Percentiles rank a stretch among this genome's conserved stretches.
Conservation (phyloP, 164 flowering plant genomes). For the Cinnamomum micranthum region DNA sequence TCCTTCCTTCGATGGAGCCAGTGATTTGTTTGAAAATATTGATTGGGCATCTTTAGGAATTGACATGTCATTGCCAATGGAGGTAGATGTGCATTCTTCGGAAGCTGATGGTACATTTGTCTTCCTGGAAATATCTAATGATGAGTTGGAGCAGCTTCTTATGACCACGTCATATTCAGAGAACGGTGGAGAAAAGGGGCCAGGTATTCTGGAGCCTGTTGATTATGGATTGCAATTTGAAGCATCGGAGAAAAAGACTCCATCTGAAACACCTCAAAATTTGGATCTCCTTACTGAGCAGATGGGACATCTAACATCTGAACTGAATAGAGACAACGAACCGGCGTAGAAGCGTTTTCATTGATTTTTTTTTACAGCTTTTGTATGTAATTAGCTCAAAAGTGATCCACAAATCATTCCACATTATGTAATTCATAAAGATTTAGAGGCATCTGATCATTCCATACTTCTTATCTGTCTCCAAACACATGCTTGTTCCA, state of each 20-base stretch:
- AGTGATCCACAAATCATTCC: background rate
- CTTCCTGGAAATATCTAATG: conserved; percentile 4
- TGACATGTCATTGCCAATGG: conserved; percentile 5
- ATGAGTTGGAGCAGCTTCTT: conserved; percentile 13
- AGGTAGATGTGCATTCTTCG: background rate
- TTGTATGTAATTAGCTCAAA: background rate
- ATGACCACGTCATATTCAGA: background rate
- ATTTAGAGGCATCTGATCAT: background rate
- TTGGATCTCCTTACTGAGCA: background rate
- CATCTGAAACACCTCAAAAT: background rate
- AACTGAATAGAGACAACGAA: background rate
- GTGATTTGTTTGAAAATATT: background rate
- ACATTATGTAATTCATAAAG: background rate
- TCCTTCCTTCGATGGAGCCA: background rate
- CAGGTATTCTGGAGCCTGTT: background rate
- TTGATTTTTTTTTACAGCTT: background rate
- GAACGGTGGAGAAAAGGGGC: conserved; percentile 2
- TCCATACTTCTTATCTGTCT: background rate
- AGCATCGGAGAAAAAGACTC: background rate
- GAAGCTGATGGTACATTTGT: background rate
- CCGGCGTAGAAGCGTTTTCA: background rate
- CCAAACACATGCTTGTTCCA: background rate
- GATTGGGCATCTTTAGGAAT: conserved; percentile 7
- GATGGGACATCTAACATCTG: conserved; percentile 2
- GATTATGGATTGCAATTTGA: background rate